phyloP scores from a whole-genome alignment of 2,329 filamentous ascomycete genomes.

The Cladosporium sphaerospermum region DNA sequence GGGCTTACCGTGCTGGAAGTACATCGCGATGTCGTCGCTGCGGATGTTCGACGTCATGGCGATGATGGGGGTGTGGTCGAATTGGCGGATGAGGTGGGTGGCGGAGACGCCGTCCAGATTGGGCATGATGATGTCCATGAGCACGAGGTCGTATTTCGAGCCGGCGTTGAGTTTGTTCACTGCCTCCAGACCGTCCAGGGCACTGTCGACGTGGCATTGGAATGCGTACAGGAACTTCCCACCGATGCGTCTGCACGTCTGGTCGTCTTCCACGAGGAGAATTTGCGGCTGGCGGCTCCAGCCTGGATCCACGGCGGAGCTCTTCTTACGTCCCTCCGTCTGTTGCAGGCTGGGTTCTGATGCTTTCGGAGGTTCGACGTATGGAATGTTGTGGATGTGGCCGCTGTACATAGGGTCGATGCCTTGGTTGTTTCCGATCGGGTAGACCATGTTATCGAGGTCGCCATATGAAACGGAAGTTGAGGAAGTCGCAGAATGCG shows the following conservation, averaged over 20 bases:
- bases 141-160: constrained; percentile 56
- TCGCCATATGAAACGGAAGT: constrained; percentile 52
- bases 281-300: constrained; percentile 69
- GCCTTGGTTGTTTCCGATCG: constrained; percentile 81
- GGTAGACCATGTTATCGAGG: constrained; percentile 73
- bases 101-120: constrained; percentile 91
- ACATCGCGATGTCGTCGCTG: constrained; percentile 92
- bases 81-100: constrained; percentile 85
- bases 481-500: constrained; percentile 44
- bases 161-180: constrained; percentile 73
- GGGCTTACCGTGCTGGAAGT: constrained; percentile 83
- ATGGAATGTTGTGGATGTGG: constrained; percentile 90
- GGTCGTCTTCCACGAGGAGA: constrained; percentile 79
- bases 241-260: constrained; percentile 60
- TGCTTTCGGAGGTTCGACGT: constrained; percentile 65
- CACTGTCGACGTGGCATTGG: constrained; percentile 57
- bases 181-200: constrained; percentile 82
- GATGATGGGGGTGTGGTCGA: constrained; percentile 79
- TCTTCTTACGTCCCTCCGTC: constrained; percentile 54
- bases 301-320: constrained; percentile 54
- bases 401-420: constrained; percentile 94
- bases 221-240: constrained; percentile 62
- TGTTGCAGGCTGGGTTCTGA: constrained; percentile 32
- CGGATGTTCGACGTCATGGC: constrained; percentile 99
- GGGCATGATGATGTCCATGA: constrained; percentile 79